Conservation (phyloP, 1,284 basidiomycete species). For the Pseudozyma thailandica region DNA sequence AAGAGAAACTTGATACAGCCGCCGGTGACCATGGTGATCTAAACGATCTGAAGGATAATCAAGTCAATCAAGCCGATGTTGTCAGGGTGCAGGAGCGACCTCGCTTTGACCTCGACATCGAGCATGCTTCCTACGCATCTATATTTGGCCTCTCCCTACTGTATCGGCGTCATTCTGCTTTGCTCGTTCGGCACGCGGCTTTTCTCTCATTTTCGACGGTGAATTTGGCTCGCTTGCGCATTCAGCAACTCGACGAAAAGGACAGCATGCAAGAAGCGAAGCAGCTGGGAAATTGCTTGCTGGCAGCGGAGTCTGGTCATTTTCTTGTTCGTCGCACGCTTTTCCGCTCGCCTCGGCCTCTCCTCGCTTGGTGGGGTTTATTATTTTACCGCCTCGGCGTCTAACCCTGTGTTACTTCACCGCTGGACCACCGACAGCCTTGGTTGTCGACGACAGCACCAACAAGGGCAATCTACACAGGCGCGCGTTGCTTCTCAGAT, state of each 20-base stretch:
- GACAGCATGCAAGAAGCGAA: neutral
- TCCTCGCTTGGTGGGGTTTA: constrained; percentile 3
- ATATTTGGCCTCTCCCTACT: too few species aligned
- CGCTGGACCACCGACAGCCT: too few species aligned
- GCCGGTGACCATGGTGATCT: constrained; percentile 2
- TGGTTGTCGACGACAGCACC: too few species aligned
- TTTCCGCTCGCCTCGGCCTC: neutral
- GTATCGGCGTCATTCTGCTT: neutral
- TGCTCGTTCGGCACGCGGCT: neutral
- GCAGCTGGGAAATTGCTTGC: neutral
- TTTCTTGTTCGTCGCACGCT: constrained; percentile 2
- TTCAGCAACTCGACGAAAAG: too few species aligned
- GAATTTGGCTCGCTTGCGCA: too few species aligned
- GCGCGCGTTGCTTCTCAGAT: too few species aligned
- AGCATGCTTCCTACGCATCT: too few species aligned
- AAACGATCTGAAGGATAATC: neutral
- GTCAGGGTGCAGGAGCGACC: constrained; percentile 17
- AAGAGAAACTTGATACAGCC: too few species aligned
- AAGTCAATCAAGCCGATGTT: constrained; percentile 16
- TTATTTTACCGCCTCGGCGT: constrained; percentile 7
- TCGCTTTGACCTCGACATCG: too few species aligned
- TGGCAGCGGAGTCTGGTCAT: constrained; percentile 2
- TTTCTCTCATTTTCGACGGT: neutral
- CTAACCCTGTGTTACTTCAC: constrained; percentile 12
- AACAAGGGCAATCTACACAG: too few species aligned